Evolutionary conservation across 305 asterid species (phyloP), one percentile per base, ranked within the genome.

Genomic region (Solanum hybrid): DNA sequence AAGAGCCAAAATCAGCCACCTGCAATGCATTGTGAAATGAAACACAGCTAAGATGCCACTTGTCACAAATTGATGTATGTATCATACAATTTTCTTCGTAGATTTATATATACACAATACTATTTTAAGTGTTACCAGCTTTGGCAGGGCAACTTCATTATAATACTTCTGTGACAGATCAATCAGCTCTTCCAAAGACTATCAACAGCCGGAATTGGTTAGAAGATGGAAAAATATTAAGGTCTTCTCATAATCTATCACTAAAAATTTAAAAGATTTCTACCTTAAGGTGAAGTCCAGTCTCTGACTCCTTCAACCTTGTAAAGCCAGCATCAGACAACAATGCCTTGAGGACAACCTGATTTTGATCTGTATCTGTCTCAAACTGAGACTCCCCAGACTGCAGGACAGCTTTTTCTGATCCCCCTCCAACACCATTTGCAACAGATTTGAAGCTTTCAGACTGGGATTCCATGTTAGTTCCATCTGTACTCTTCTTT

Each of bases 1-100:
- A 94, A 81, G 99, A 97, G 90, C 99, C 99, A 93, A 97, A 97
- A 96, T 97, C 99, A 73, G 98, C 98, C 89, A 97, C 99, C 99
- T 97, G 94, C 89, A 73, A 89, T 88, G 89, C 92, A 93, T 90
- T 87, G 93, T 86, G 88, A 89, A 89, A 87, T 78, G 91, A 87
- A 89, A 87, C 77, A 88, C 34, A 31, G 33, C 24, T 33, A 32
- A 86, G 89, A 61, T 68, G 15, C 57, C 79, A 33, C 39, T 61
- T 61, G 33, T 86, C 78, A 79, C 34, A 57, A 24, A 37, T 36
- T 88, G 39, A 77, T 77, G 39, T 32, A 75, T 10, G 37, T 88
- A 38, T 76, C 65, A 17, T 32, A 27, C 32, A 76, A 57, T 29
- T 88, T 57, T 45, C 38, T 32, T 79, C 76, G 75, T 89, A 76